Percentiles rank a stretch among this genome's conserved stretches.
These are phyloP conservation scores for Paracoccidioides brasiliensis DNA, from an alignment of 2,329 filamentous ascomycete genomes.

Conservation along the genomic window DNA sequence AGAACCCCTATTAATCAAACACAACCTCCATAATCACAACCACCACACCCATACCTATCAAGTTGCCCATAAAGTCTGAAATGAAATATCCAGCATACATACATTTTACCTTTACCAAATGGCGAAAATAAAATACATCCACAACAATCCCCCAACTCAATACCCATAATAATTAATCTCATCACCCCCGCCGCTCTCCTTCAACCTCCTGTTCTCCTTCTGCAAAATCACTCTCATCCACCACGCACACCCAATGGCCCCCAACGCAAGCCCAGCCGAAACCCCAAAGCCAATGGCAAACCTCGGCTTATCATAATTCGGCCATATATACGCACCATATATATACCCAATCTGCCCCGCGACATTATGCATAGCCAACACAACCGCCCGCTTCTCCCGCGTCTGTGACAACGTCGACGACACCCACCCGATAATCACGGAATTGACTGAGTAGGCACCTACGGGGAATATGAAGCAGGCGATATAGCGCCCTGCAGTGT, in stretches of 20 bases:
- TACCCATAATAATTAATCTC: constrained; percentile 12
- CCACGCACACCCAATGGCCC: constrained; percentile 12
- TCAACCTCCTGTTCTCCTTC: constrained; percentile 9
- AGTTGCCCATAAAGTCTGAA: no score
- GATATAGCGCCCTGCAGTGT: constrained; percentile 20
- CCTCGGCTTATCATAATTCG: constrained; percentile 12
- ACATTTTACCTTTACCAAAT: no score
- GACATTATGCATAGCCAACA: constrained; percentile 31
- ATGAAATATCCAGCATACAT: no score
- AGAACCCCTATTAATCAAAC: no score
- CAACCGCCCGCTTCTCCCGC: constrained; percentile 30
- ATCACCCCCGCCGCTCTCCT: neutral
- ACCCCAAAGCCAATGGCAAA: constrained; percentile 11
- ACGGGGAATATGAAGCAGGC: constrained; percentile 22
- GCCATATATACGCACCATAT: constrained; percentile 28
- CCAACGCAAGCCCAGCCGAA: constrained; percentile 11
- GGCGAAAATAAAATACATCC: neutral
- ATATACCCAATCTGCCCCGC: constrained; percentile 29
- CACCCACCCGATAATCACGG: constrained; percentile 32
- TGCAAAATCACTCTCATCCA: constrained; percentile 12
- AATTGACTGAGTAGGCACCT: constrained; percentile 25
- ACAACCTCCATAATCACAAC: no score
- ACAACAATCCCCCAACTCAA: neutral
- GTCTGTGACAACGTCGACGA: constrained; percentile 30
- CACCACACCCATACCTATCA: no score